Evolutionary conservation across 768 basidiomycete genomes (phyloP).

Genomic region (Dacryopinax primogenitus): DNA sequence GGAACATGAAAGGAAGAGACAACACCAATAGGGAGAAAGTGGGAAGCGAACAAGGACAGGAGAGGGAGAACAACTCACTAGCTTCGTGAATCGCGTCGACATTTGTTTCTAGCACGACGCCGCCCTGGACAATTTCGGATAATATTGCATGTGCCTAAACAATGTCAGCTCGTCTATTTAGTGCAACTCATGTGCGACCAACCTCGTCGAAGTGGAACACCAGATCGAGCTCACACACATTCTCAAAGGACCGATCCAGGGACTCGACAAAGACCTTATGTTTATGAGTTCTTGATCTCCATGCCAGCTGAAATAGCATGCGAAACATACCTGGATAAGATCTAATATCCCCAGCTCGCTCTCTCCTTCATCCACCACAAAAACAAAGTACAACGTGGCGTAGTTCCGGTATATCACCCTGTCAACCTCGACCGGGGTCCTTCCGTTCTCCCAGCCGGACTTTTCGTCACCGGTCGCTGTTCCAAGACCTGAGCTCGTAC

Average conservation of each 20-base stretch:
- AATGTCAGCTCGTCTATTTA: not conserved
- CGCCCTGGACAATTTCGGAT: constrained; percentile 92
- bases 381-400: constrained; percentile 92
- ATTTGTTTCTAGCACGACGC: constrained; percentile 90
- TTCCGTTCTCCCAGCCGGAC: constrained; percentile 14
- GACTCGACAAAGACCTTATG: constrained; percentile 90
- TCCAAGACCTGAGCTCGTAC: constrained; percentile 42
- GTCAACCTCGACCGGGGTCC: constrained; percentile 31
- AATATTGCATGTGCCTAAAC: constrained; percentile 83
- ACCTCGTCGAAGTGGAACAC: constrained; percentile 99
- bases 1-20: not conserved
- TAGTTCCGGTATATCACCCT: constrained; percentile 90
- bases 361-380: constrained; percentile 91
- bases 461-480: constrained; percentile 23
- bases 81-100: constrained; percentile 67
- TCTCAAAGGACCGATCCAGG: constrained; percentile 89
- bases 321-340: constrained; percentile 65
- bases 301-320: not conserved
- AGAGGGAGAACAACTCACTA: constrained; percentile 35
- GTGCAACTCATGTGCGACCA: constrained; percentile 15
- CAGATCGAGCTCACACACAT: constrained; percentile 94
- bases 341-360: constrained; percentile 94
- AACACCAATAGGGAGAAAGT: not conserved
- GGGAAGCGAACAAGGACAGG: not conserved
- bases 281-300: not conserved